These are phyloP conservation scores for Thalassiosira mediterranea DNA, from an alignment of 352 stramenopile genomes.

Conservation along the genomic window DNA sequence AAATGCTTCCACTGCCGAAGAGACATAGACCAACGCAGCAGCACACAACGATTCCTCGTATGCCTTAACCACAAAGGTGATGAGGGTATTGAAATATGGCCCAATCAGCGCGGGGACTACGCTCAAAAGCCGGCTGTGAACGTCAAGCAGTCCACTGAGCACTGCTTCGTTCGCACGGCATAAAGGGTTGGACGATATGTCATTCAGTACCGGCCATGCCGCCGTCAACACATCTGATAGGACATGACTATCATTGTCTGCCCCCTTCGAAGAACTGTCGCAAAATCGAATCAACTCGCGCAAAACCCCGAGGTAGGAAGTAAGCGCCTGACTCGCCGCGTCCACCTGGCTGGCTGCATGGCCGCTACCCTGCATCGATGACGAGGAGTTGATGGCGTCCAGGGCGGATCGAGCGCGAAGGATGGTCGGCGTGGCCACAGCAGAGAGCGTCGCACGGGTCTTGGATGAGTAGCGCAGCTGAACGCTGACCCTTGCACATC, in stretches of 20 bases:
- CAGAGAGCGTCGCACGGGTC: slow-evolving; percentile 27
- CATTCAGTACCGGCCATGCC: slow-evolving; percentile 50
- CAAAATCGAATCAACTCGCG: slow-evolving; percentile 55
- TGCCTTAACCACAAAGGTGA: slow-evolving; percentile 60
- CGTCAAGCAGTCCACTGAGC: slow-evolving; percentile 35
- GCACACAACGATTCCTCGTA: slow-evolving; percentile 56
- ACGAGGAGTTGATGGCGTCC: slow-evolving; percentile 31
- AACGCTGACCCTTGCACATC: slow-evolving; percentile 50
- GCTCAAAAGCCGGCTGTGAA: slow-evolving; percentile 59
- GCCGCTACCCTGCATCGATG: slow-evolving; percentile 21
- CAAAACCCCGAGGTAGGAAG: slow-evolving; percentile 43
- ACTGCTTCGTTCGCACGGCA: slow-evolving; percentile 35
- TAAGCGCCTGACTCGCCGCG: slow-evolving; percentile 42
- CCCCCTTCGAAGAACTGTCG: slow-evolving; percentile 24
- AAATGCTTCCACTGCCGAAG: slow-evolving; percentile 65
- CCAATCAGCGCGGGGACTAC: slow-evolving; percentile 45
- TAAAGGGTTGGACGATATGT: slow-evolving; percentile 26
- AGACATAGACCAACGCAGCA: slow-evolving; percentile 58
- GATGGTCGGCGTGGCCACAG: slow-evolving; percentile 45
- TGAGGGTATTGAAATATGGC: slow-evolving; percentile 55
- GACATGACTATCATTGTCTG: slow-evolving; percentile 18
- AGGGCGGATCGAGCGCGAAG: slow-evolving; percentile 34
- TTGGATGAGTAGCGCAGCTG: slow-evolving; percentile 37
- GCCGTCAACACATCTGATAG: slow-evolving; percentile 40
- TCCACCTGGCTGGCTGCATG: slow-evolving; percentile 26